Conservation (phyloP, 192 early-diverging fungal genomes). For the Phycomyces blakesleeanus region DNA sequence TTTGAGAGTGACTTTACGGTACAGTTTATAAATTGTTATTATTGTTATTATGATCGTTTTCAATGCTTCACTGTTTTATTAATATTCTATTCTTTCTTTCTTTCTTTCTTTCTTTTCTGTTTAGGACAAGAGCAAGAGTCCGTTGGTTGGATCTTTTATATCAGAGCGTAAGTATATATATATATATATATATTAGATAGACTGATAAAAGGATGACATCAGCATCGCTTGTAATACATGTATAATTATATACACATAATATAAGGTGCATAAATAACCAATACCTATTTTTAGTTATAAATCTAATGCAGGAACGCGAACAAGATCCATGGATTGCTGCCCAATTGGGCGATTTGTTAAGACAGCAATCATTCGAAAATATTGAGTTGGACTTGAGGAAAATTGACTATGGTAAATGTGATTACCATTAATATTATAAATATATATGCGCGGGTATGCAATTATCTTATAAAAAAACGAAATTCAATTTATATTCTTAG, state of each 20-base stretch:
- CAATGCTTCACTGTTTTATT: neutral
- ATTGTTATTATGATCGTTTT: neutral
- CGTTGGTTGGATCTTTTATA: constrained; percentile 6
- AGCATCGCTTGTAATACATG: too few relatives aligned
- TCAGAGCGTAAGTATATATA: neutral
- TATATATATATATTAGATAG: too few relatives aligned
- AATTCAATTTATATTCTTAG: neutral
- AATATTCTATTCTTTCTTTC: too few relatives aligned
- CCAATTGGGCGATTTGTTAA: constrained; percentile 13
- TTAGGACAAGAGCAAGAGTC: neutral
- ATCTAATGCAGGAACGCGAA: constrained; percentile 11
- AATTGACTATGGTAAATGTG: constrained; percentile 12
- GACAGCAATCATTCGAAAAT: constrained; percentile 9
- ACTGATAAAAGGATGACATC: too few relatives aligned
- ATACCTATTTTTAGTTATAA: constrained; percentile 16
- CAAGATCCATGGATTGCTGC: constrained; percentile 21
- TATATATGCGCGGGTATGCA: too few relatives aligned
- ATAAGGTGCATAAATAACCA: too few relatives aligned
- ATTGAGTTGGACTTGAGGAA: constrained; percentile 4
- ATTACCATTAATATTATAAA: neutral
- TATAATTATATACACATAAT: too few relatives aligned
- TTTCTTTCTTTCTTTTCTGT: constrained; percentile 5
- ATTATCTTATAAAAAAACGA: too few relatives aligned
- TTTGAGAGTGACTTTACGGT: constrained; percentile 21
- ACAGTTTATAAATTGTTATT: neutral